Base-by-base conservation (phyloP, 2,329 filamentous ascomycete genomes). In the Ophiostoma australiae region DNA sequence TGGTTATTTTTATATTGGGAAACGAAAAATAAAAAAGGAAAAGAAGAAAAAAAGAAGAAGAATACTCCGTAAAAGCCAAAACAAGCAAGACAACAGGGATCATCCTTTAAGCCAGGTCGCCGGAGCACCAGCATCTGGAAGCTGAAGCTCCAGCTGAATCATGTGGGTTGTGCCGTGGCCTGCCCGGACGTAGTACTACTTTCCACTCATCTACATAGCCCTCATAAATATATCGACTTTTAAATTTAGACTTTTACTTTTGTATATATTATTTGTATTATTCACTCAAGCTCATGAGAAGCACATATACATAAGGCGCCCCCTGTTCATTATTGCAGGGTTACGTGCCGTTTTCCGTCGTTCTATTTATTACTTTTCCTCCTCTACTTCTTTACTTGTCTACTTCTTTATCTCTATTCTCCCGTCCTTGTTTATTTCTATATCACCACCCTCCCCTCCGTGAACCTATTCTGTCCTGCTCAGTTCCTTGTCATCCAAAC, bases 371-470 rank as follows among this genome's bases (percentile, higher is more conserved):
- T 23, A 58, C n/a, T 48, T 7, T 48, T 20, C 17, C 10, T 39
- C 13, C 37, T 13, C 37, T 39, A 39, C 37, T 39, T 31, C 27
- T 31, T 31, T 39, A 31, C 39, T 41, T 41, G 8, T n/a, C 44
- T 48, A 48, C 44, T 48, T 41, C 15, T 41, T 41, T 20, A 11
- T 41, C 37, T 17, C 44, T 48, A 0, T n/a, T 20, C 1, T 7
- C 20, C 17, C 7, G 17, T 48, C 17, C 44, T 48, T n/a, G 44
- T 48, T n/a, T 48, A 48, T 48, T 48, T 48, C 20, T 48, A 48
- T 48, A 48, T 48, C 44, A 48, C 44, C 44, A 48, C 44, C 44
- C 44, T 48, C 44, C 44, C 52, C 52, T 58, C 52, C 52, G 52
- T 58, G 52, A 58, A 58, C n/a, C 52, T 58, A 27, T 58, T n/a